Percentiles rank a stretch among this genome's conserved stretches.
Conservation (phyloP, 176 grass and related monocot species). For the bread wheat (Triticum aestivum) region IWGSC_CS_RefSeq_v2.1 NC_057800.1:58356089-58356588, state of each 20-base stretch:
- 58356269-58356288: too few species aligned
- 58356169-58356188: too few species aligned
- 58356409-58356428: too few species aligned
- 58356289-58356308: not conserved
- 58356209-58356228: too few species aligned
- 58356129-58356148: too few species aligned
- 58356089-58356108: too few species aligned
- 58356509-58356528: not conserved
- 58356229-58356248: too few species aligned
- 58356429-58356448: not conserved
- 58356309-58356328: not conserved
- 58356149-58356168: too few species aligned
- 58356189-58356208: too few species aligned
- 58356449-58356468: not conserved
- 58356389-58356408: not conserved
- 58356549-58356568: not conserved
- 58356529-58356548: not conserved
- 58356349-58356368: not conserved
- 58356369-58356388: not conserved
- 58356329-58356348: not conserved
- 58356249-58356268: too few species aligned
- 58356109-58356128: too few species aligned
- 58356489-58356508: not conserved
- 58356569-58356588: not conserved
- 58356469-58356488: not conserved